A percentile compares a stretch with the other conserved stretches of the same genome.
These are phyloP conservation scores for Posidonia oceanica DNA, from an alignment of 116 monocot genomes.

Conservation along the genomic window DNA sequence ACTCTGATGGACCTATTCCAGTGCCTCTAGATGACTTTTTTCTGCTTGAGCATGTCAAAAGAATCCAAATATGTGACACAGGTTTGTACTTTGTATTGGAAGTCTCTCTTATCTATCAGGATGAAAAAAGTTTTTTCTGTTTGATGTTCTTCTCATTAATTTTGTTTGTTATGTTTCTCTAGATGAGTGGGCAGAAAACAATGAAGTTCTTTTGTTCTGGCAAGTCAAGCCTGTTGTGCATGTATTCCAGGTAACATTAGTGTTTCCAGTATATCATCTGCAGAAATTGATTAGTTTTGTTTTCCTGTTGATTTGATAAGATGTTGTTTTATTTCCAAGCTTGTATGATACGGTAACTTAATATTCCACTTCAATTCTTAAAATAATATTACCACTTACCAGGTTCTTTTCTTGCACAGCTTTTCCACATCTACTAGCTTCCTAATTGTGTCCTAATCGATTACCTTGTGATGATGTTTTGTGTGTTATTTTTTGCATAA, in stretches of 20 bases:
- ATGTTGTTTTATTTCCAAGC: too few species aligned
- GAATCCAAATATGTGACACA: conserved; percentile 75
- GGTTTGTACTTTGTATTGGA: conserved; percentile 25
- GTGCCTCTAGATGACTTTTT: conserved; percentile 74
- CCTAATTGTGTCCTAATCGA: too few species aligned
- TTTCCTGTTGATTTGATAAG: neutral
- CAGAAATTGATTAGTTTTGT: neutral
- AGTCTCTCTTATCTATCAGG: neutral
- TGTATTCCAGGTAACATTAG: conserved; percentile 70
- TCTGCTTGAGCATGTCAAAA: conserved; percentile 73
- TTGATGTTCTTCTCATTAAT: conserved; percentile 4
- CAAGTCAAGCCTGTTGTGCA: conserved; percentile 95
- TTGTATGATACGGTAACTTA: too few species aligned
- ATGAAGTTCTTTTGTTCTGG: conserved; percentile 90
- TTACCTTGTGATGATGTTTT: too few species aligned
- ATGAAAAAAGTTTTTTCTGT: neutral
- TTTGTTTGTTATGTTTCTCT: conserved; percentile 7
- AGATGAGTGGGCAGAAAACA: conserved; percentile 77
- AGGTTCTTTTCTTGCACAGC: too few species aligned
- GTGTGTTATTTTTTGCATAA: too few species aligned
- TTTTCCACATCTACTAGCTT: too few species aligned
- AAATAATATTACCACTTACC: too few species aligned
- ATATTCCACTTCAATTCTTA: too few species aligned
- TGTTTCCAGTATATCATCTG: neutral
- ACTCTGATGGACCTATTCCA: conserved; percentile 76